A percentile compares a stretch with the other conserved stretches of the same genome.
phyloP scores from a whole-genome alignment of 1,284 basidiomycete species.

The Ustilago xerochloae region DNA sequence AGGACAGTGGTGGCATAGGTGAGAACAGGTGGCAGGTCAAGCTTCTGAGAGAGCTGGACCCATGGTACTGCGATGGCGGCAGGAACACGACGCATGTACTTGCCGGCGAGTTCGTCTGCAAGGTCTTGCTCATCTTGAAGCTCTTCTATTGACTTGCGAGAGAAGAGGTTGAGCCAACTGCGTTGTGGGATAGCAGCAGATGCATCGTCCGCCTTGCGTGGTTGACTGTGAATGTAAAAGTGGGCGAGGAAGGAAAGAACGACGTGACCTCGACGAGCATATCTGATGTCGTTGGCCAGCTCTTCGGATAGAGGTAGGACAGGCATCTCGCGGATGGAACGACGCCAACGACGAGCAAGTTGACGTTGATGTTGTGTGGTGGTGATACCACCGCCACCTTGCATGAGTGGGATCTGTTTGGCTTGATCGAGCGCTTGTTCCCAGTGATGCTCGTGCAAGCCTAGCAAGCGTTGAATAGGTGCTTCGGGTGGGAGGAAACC shows the following conservation, averaged over 20 bases:
- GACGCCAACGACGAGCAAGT: conserved; percentile 73
- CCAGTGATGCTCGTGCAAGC: conserved; percentile 76
- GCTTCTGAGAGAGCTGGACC: conserved; percentile 77
- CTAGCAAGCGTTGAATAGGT: conserved; percentile 76
- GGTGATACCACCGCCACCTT: conserved; percentile 51
- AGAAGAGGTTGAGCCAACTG: conserved; percentile 41
- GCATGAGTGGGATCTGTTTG: conserved; percentile 66
- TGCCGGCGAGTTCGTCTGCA: conserved; percentile 45
- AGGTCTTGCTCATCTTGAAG: conserved; percentile 43
- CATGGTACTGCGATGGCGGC: conserved; percentile 77
- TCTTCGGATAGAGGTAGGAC: conserved; percentile 44
- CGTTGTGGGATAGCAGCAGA: conserved; percentile 2
- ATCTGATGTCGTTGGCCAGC: conserved; percentile 56
- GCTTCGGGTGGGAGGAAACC: conserved; percentile 90
- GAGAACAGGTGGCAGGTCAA: conserved; percentile 87
- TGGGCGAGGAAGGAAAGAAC: conserved; percentile 87
- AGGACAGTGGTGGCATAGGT: conserved; percentile 94
- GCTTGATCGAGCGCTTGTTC: conserved; percentile 73
- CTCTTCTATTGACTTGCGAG: conserved; percentile 26
- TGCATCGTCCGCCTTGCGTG: conserved; percentile 50
- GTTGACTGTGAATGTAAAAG: conserved; percentile 83
- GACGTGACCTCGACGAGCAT: conserved; percentile 78
- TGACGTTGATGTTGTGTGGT: conserved; percentile 34
- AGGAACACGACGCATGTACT: conserved; percentile 74
- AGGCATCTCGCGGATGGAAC: conserved; percentile 71